Percentiles rank a stretch among this genome's conserved stretches.
phyloP scores from a whole-genome alignment of 106 monocot genomes.

The Triglochin maritima region DNA sequence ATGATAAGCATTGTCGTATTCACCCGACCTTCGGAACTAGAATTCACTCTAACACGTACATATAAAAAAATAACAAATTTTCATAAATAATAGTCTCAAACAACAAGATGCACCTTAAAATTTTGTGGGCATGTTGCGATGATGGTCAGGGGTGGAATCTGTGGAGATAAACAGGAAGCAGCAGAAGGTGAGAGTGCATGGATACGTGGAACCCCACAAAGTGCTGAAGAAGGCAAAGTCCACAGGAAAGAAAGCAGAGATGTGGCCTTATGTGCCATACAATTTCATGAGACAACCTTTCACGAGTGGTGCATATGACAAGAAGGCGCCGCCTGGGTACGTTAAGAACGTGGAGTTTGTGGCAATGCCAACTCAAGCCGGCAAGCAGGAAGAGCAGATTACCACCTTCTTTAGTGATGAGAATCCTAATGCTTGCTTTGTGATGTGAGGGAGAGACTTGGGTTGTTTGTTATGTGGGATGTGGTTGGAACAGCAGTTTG shows the following conservation, averaged over 20 bases:
- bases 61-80: too few species aligned
- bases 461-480: not conserved
- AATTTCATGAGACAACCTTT: constrained; percentile 5
- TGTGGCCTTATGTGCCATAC: constrained; percentile 19
- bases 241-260: constrained; percentile 11
- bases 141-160: constrained; percentile 4
- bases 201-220: constrained; percentile 15
- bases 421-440: constrained; percentile 10
- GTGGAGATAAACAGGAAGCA: constrained; percentile 15
- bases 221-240: constrained; percentile 8
- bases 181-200: constrained; percentile 15
- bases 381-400: constrained; percentile 6
- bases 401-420: constrained; percentile 12
- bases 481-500: not conserved
- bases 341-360: constrained; percentile 8
- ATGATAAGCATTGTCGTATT: not conserved
- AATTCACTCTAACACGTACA: too few species aligned
- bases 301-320: constrained; percentile 10
- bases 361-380: not conserved
- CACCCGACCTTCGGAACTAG: too few species aligned
- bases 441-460: not conserved
- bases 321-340: constrained; percentile 11
- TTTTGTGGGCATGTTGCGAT: not conserved
- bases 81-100: not conserved
- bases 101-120: not conserved